Evolutionary conservation across 2,329 filamentous ascomycete species (phyloP).

Genomic region (Orbilia oligospora): DNA sequence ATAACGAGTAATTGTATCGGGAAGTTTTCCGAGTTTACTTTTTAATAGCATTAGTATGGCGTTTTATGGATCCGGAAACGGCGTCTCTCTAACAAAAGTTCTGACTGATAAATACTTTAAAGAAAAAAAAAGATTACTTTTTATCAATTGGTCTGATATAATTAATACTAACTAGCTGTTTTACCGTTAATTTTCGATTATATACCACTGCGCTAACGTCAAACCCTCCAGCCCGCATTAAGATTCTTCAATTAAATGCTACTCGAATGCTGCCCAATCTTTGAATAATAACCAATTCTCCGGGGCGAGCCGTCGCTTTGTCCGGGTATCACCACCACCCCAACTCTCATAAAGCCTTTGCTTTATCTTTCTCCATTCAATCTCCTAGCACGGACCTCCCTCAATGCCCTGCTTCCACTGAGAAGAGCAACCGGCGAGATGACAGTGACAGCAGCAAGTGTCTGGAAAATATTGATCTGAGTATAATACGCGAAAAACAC

Average conservation of each 20-base stretch:
- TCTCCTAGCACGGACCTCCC: slow-evolving; percentile 90
- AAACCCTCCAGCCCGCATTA: background rate
- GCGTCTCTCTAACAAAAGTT: background rate
- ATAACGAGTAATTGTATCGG: background rate
- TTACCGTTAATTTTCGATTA: background rate
- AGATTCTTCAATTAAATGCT: background rate
- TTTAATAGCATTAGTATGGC: slow-evolving; percentile 2
- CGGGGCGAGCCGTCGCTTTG: background rate
- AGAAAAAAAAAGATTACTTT: slow-evolving; percentile 11
- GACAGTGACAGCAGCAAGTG: slow-evolving; percentile 79
- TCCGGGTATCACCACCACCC: too few relatives aligned
- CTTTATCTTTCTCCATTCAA: slow-evolving; percentile 78
- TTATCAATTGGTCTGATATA: background rate
- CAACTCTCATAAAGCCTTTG: too few relatives aligned
- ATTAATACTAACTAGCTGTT: background rate
- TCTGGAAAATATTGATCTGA: slow-evolving; percentile 91
- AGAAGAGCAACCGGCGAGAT: slow-evolving; percentile 82
- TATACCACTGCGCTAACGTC: slow-evolving; percentile 9
- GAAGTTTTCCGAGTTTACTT: background rate
- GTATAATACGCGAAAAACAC: slow-evolving; percentile 97
- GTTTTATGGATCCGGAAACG: slow-evolving; percentile 23
- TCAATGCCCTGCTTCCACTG: slow-evolving; percentile 89
- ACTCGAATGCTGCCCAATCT: background rate
- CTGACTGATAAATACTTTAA: background rate
- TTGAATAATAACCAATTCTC: background rate